These are phyloP conservation scores for Ilex aquifolium DNA, from an alignment of 257 asterid species.

Conservation along the genomic window DNA sequence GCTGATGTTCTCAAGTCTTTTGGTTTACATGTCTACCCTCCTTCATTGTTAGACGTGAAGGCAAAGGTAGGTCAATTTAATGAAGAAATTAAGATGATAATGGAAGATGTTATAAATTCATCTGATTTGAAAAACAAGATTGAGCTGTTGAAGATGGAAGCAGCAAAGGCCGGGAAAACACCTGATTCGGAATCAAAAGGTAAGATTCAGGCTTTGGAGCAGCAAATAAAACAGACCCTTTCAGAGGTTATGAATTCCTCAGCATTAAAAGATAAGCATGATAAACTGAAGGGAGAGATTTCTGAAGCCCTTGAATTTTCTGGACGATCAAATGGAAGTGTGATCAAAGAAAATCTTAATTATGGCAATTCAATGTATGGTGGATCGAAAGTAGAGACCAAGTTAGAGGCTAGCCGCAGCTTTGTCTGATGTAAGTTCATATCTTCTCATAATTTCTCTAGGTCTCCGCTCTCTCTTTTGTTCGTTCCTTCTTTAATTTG, in stretches of 20 bases:
- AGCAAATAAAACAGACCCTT: constrained; percentile 53
- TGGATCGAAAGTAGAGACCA: constrained; percentile 22
- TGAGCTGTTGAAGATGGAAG: constrained; percentile 52
- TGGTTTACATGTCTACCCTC: constrained; percentile 41
- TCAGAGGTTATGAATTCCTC: constrained; percentile 37
- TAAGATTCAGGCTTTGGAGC: constrained; percentile 53
- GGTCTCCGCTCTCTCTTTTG: not conserved
- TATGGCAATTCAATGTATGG: too few species aligned
- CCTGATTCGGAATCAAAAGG: constrained; percentile 39
- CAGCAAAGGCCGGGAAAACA: constrained; percentile 44
- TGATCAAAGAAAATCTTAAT: constrained; percentile 15
- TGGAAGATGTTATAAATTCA: constrained; percentile 44
- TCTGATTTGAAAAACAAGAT: constrained; percentile 60
- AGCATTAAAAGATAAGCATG: constrained; percentile 50
- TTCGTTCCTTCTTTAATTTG: too few species aligned
- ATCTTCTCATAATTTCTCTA: not conserved
- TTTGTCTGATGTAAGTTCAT: constrained; percentile 36
- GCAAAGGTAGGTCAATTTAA: constrained; percentile 37
- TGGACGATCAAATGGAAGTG: constrained; percentile 46
- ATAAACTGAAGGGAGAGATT: constrained; percentile 43
- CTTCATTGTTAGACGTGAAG: constrained; percentile 23
- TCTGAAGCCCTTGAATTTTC: constrained; percentile 32
- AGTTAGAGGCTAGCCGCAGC: constrained; percentile 30
- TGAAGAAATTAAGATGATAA: constrained; percentile 36
- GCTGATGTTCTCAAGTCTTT: constrained; percentile 35